These are phyloP conservation scores for Chlorella variabilis DNA, from an alignment of 163 green algal species.

Conservation along the genomic window DNA sequence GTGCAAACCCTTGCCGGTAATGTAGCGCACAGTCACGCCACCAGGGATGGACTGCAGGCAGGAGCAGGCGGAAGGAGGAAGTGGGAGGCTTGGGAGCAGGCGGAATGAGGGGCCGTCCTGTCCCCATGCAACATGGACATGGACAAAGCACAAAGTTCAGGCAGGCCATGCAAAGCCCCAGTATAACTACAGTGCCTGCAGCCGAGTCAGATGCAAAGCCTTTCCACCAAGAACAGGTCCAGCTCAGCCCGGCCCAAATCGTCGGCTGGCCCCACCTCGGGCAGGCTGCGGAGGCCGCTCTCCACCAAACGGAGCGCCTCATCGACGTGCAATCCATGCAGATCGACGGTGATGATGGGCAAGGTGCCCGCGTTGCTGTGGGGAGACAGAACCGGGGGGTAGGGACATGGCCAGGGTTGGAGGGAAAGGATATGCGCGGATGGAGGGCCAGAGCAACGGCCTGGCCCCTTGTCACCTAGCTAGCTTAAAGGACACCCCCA, in stretches of 20 bases:
- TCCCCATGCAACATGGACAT: no score
- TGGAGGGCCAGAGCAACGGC: background rate
- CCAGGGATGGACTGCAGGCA: slow-evolving; percentile 29
- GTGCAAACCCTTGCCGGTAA: slow-evolving; percentile 35
- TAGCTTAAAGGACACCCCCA: background rate
- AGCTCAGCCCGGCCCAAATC: no score
- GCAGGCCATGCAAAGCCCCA: no score
- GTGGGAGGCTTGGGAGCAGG: no score
- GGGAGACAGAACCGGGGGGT: background rate
- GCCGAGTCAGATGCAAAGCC: no score
- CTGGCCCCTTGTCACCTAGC: background rate
- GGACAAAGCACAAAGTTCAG: no score
- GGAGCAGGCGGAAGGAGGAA: no score
- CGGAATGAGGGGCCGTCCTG: no score
- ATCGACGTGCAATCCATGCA: slow-evolving; percentile 30
- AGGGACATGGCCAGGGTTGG: background rate
- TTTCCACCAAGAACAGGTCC: no score
- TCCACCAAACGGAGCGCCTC: slow-evolving; percentile 28
- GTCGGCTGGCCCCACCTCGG: background rate
- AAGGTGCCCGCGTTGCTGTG: slow-evolving; percentile 20
- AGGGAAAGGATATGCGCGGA: background rate
- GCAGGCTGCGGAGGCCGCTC: slow-evolving; percentile 5
- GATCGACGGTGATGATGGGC: slow-evolving; percentile 20
- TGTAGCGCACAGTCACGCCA: slow-evolving; percentile 37
- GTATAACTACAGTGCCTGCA: no score